Base-by-base conservation (phyloP, 2,329 filamentous ascomycete species). In the Didymella glomerata region DNA sequence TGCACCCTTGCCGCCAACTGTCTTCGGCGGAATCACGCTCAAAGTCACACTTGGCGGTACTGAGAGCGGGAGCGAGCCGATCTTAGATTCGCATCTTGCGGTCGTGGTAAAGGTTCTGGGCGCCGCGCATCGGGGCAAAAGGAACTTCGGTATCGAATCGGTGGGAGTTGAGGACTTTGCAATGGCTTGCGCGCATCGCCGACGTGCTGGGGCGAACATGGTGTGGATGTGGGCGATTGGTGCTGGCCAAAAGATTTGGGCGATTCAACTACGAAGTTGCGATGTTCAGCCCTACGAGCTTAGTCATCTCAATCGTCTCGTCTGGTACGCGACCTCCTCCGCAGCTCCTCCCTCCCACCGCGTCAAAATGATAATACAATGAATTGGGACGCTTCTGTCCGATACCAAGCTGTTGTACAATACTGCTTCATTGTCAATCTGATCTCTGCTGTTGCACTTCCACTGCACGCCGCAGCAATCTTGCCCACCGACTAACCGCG, bases 31-130 rank as follows among this genome's bases (percentile, higher is more conserved):
- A 57, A 93, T 80, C 11, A 86, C 81, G 41, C 79, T 80, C 63
- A 99, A 83, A 50, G 90, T 90, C 57, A 99, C 95, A 24, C 73
- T 76, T 18, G 76, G 73, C 8, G 77, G 77, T 53, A 79, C 60
- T n/a, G 76, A 77, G 47, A 79, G 69, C 46, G 76, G 75, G 60
- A 90, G 90, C 68, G 88, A 85, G 69, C 95, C 95, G 63, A 99
- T 90, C 83, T 97, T 95, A 44, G 94, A 97, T 57, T 83, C 80
- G 68, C 84, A 83, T 74, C 80, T 78, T 52, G 86, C 75, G 42
- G 91, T 90, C 41, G 87, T 88, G 56, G 91, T 93, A 82, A 97
- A 97, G 63, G 80, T 79, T 72, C 84, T 82, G 46, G 73, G 62
- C 65, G 77, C 71, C 6, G 77, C 54, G 66, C 78, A 64, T 72